Conservation (phyloP, 208 protist genomes). For the Leishmania braziliensis region DNA sequence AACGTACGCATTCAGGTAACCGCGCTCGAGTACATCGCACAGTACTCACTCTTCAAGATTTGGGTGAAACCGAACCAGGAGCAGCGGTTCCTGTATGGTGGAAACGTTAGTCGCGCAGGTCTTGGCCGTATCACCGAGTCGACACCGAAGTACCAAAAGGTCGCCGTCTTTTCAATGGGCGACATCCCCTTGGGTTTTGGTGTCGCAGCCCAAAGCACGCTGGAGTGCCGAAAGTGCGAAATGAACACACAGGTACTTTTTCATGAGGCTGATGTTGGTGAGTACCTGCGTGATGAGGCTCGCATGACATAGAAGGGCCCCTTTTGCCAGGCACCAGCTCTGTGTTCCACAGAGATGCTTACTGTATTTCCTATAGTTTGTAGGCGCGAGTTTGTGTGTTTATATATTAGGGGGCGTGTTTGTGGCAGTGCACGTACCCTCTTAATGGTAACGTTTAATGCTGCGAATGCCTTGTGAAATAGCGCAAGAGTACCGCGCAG, state of each 20-base stretch:
- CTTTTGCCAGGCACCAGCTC: neutral
- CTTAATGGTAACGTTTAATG: conserved; percentile 16
- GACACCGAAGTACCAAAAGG: conserved; percentile 97
- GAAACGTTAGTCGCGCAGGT: conserved; percentile 97
- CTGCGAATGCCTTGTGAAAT: neutral
- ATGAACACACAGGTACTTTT: conserved; percentile 97
- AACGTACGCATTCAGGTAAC: conserved; percentile 92
- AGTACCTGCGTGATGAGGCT: conserved; percentile 98
- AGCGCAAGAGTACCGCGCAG: neutral
- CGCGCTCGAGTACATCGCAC: conserved; percentile 90
- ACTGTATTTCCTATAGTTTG: neutral
- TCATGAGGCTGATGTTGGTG: conserved; percentile 98
- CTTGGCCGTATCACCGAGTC: conserved; percentile 98
- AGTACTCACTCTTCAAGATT: conserved; percentile 97
- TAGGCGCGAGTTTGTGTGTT: neutral
- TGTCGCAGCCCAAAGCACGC: conserved; percentile 95
- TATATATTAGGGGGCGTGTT: neutral
- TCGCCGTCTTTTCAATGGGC: conserved; percentile 97
- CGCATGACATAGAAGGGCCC: conserved; percentile 64
- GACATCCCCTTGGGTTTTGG: conserved; percentile 98
- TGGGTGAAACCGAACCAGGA: conserved; percentile 99
- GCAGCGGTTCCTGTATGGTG: conserved; percentile 99
- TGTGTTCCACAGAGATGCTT: neutral
- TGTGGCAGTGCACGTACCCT: neutral
- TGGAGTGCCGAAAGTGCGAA: conserved; percentile 96